These are phyloP conservation scores for Saccharomyces hybrid DNA, from an alignment of 1,139 yeast species.

Conservation along the genomic window DNA sequence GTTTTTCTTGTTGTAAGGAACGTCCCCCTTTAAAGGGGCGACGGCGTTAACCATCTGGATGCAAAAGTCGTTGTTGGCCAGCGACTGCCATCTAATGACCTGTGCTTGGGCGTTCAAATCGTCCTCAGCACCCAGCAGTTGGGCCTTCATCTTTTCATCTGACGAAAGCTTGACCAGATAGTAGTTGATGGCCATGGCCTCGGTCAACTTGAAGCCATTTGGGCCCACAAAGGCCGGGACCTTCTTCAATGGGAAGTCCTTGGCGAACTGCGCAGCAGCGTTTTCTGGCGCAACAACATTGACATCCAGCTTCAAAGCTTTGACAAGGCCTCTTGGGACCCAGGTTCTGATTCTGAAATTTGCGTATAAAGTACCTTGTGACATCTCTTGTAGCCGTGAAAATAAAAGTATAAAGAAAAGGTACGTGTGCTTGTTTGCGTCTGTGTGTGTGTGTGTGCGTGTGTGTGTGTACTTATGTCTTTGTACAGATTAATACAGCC, in stretches of 20 bases:
- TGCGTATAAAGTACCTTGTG: constrained; percentile 58
- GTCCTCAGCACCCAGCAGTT: constrained; percentile 54
- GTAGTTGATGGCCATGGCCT: constrained; percentile 61
- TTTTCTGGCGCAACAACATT: constrained; percentile 42
- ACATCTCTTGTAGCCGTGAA: constrained; percentile 36
- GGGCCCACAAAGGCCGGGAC: constrained; percentile 76
- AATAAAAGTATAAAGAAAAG: not conserved
- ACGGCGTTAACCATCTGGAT: constrained; percentile 35
- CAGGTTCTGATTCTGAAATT: constrained; percentile 42
- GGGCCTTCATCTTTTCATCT: constrained; percentile 23
- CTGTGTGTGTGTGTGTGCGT: too few relatives aligned
- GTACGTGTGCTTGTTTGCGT: too few relatives aligned
- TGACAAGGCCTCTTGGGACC: constrained; percentile 57
- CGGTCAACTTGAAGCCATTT: constrained; percentile 72
- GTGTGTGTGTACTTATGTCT: too few relatives aligned
- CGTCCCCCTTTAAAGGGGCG: constrained; percentile 42
- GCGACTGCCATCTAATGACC: constrained; percentile 75
- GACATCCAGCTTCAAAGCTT: constrained; percentile 65
- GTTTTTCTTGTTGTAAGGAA: constrained; percentile 73
- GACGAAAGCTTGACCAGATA: constrained; percentile 33
- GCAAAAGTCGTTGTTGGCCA: constrained; percentile 64
- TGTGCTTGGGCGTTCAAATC: constrained; percentile 51
- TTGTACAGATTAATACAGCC: too few relatives aligned
- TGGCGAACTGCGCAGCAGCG: constrained; percentile 39
- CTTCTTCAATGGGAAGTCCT: constrained; percentile 61